Base-by-base conservation (phyloP, 371 early-diverging fungal species). In the Gilbertella persicaria region DNA sequence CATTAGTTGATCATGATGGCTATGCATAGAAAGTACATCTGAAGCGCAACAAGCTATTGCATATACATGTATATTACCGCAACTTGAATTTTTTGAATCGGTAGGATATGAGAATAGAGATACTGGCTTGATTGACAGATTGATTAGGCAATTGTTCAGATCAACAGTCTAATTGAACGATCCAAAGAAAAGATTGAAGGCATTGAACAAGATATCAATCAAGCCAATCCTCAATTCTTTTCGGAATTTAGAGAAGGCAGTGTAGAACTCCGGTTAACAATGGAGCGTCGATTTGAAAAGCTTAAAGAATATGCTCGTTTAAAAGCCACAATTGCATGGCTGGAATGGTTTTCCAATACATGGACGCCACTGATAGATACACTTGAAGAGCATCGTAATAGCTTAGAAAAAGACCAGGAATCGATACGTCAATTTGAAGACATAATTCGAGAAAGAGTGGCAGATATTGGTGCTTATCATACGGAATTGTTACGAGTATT, bases 161-260 rank as follows among this genome's bases (percentile, higher is more conserved):
- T 53, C 12, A 36, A 37, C n/a, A 29, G 16, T 20, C 36, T 36
- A n/a, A 53, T 45, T 16, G 17, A 21, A 26, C 25, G n/a, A 10
- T 36, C 45, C 14, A 37, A 53, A 25, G 37, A 45, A 7, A 45
- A 17, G 2, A 53, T 53, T 3, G 29, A 36, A 20, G 17, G 17
- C 0, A 53, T 53, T 23, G 45, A 53, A 24, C 13, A 28, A n/a
- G 29, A 16, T 17, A 38, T 53, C 16, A 53, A 45, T 21, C 9
- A 16, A 8, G 38, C 30, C 14, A 53, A 53, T 17, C 53, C 53
- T 1, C 53, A 53, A 16, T 28, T 53, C 14, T 53, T 53, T 28
- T 19, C 17, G 9, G 53, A 53, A 37, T 53, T 17, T n/a, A 36
- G 36, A 3, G 53, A 53, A 26, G 38, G 26, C n/a, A 25, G 17